Base-by-base conservation (phyloP, 75 land plant genomes). In the Isoetes taiwanensis region DNA sequence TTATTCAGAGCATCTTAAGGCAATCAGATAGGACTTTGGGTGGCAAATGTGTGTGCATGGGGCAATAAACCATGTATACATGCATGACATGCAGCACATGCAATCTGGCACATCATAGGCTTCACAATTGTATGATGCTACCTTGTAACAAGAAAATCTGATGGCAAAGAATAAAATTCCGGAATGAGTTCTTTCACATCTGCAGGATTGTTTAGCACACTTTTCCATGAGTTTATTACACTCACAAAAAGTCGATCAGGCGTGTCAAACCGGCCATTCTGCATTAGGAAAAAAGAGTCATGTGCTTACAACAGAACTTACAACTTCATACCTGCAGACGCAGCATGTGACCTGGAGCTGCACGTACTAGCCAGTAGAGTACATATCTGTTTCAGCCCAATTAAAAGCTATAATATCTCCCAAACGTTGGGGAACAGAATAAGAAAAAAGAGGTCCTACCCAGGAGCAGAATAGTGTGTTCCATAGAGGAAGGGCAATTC, bases 191-290 rank as follows among this genome's bases (percentile, higher is more conserved):
- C 77, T 32, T 74, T 74, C 32, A 74, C 30, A 34, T 74, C 77
- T 32, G 77, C 75, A 28, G 61, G 68, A 59, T 74, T 74, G 41
- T 34, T 74, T 5, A 71, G 50, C 12, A 74, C 74, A 58, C 75
- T 70, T 11, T 74, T 40, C 77, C 77, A 70, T 21, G 77, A 74
- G 20, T 74, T 68, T 30, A 56, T 57, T 21, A 74, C 65, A 37
- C 64, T 74, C 11, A 58, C 73, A 58, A 70, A 74, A 28, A 74
- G 64, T 23, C 75, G 66, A 40, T 74, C 77, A 28, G 77, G 77
- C 26, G 77, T 61, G 60, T 74, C 77, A 63, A 74, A 74, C 8
- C 77, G 61, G 2, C 77, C 77, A 74, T 70, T 74, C 77, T 74
- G 67, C 35, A 65, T n/a, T n/a, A n/a, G n/a, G n/a, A n/a, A n/a